phyloP scores from a whole-genome alignment of 805 yeast genomes.

The Torulaspora maleeae region DNA sequence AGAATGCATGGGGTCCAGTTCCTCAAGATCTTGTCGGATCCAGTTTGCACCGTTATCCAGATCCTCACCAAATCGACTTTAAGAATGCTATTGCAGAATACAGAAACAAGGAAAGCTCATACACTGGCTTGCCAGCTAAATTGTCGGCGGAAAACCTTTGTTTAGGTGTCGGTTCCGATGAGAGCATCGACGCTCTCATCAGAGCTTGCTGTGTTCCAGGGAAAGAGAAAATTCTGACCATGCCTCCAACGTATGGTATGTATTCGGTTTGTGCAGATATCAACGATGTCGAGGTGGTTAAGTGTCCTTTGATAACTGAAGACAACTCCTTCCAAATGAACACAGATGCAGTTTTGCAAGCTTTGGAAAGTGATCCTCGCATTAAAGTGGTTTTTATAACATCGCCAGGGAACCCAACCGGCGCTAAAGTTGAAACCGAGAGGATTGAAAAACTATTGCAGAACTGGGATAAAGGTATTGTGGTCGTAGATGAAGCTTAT shows the following conservation, averaged over 20 bases:
- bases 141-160: slow-evolving; percentile 68
- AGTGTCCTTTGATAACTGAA: slow-evolving; percentile 58
- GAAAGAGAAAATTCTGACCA: slow-evolving; percentile 69
- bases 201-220: slow-evolving; percentile 83
- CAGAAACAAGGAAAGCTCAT: slow-evolving; percentile 47
- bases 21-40: slow-evolving; percentile 46
- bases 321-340: slow-evolving; percentile 63
- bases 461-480: slow-evolving; percentile 63
- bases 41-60: slow-evolving; percentile 88
- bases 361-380: slow-evolving; percentile 49
- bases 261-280: slow-evolving; percentile 85
- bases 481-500: slow-evolving; percentile 93
- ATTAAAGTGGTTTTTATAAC: slow-evolving; percentile 81
- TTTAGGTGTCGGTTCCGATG: slow-evolving; percentile 97
- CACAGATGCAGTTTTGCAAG: slow-evolving; percentile 48
- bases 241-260: slow-evolving; percentile 99
- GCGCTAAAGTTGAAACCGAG: slow-evolving; percentile 48
- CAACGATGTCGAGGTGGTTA: slow-evolving; percentile 75
- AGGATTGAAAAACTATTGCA: slow-evolving; percentile 47
- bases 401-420: slow-evolving; percentile 98
- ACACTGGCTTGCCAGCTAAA: slow-evolving; percentile 19
- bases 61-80: slow-evolving; percentile 83
- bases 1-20: slow-evolving; percentile 90
- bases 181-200: slow-evolving; percentile 82
- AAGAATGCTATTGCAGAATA: slow-evolving; percentile 67